phyloP scores from a whole-genome alignment of 1,284 basidiomycete species.

The Cryptococcus jaspeensis region DNA sequence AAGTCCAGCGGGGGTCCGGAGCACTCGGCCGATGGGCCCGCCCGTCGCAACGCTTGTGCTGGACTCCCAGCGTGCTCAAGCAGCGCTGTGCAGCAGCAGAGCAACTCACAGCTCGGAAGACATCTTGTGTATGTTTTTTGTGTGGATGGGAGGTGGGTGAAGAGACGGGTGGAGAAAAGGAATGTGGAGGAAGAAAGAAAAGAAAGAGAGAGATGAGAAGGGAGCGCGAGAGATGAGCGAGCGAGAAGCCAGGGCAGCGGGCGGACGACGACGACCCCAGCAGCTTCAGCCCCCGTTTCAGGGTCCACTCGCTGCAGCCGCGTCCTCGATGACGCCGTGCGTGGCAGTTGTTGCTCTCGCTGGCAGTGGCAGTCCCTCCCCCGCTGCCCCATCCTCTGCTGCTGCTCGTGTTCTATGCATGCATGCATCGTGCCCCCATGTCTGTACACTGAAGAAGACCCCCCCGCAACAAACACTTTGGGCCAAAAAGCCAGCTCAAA shows the following conservation, averaged over 20 bases:
- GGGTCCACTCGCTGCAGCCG: not conserved
- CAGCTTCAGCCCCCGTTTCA: not conserved
- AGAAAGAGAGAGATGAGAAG: not conserved
- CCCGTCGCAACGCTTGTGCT: not conserved
- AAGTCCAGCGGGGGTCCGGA: slow-evolving; percentile 6
- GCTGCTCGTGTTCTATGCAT: not conserved
- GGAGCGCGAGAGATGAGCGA: not conserved
- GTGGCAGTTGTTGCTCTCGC: no score
- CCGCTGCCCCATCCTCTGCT: not conserved
- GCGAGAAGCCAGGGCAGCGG: no score
- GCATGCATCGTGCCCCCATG: not conserved
- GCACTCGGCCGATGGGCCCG: slow-evolving; percentile 10
- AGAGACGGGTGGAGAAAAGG: not conserved
- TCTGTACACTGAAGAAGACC: no score
- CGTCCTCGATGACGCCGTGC: no score
- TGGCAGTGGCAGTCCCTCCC: no score
- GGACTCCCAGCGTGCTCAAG: not conserved
- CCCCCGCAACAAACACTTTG: no score
- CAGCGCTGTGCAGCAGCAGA: not conserved
- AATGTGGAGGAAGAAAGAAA: not conserved
- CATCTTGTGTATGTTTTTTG: slow-evolving; percentile 27
- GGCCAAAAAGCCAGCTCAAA: no score
- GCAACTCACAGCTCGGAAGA: slow-evolving; percentile 34
- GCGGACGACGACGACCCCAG: not conserved
- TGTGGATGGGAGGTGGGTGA: not conserved